These are phyloP conservation scores for Rhizopogon vesiculosus DNA, from an alignment of 768 basidiomycete genomes.

Conservation along the genomic window DNA sequence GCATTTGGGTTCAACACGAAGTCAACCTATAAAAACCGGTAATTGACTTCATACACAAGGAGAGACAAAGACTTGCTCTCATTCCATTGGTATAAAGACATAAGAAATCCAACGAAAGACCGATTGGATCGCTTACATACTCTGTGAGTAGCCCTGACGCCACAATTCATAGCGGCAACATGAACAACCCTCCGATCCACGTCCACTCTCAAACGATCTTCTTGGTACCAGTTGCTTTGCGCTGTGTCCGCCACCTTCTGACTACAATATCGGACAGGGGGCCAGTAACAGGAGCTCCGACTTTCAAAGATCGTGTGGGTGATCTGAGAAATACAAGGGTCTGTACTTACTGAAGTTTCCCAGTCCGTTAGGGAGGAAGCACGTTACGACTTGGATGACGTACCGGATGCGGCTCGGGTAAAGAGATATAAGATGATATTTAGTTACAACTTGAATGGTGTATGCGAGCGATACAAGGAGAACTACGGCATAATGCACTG, in stretches of 20 bases:
- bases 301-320: slow-evolving; percentile 23
- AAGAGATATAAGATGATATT: background rate
- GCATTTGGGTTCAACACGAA: slow-evolving; percentile 55
- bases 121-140: slow-evolving; percentile 40
- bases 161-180: slow-evolving; percentile 46
- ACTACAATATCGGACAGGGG: slow-evolving; percentile 49
- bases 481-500: background rate
- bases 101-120: slow-evolving; percentile 42
- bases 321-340: background rate
- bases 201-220: slow-evolving; percentile 53
- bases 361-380: slow-evolving; percentile 30
- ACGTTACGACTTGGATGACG: slow-evolving; percentile 23
- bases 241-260: slow-evolving; percentile 36
- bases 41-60: background rate
- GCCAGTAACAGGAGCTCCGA: slow-evolving; percentile 55
- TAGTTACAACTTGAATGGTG: slow-evolving; percentile 17
- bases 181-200: slow-evolving; percentile 34
- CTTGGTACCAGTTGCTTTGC: slow-evolving; percentile 56
- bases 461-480: no score
- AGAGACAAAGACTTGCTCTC: slow-evolving; percentile 36
- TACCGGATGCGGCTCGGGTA: slow-evolving; percentile 18
- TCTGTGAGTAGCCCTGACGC: slow-evolving; percentile 39
- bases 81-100: slow-evolving; percentile 56
- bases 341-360: slow-evolving; percentile 29
- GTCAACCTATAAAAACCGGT: slow-evolving; percentile 36